Evolutionary conservation across 257 asterid species (phyloP).

Genomic region (Nicotiana otophora): DNA sequence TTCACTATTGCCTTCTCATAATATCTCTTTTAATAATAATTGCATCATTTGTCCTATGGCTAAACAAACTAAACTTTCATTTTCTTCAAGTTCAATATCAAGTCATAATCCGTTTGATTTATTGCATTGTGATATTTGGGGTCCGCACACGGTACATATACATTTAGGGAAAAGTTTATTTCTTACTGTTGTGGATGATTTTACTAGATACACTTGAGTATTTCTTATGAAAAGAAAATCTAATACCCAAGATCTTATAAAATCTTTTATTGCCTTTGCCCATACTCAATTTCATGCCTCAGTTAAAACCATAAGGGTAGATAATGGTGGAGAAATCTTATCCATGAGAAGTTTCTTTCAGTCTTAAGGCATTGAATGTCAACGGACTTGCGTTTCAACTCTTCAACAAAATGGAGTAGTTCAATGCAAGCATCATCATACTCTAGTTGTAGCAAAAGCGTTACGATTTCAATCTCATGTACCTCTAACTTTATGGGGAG

Average conservation of each 20-base stretch:
- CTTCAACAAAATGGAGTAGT: conserved; percentile 8
- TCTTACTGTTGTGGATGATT: conserved; percentile 2
- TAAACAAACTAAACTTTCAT: neutral
- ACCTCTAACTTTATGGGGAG: neutral
- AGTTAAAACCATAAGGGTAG: neutral
- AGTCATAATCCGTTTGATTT: conserved; percentile 2
- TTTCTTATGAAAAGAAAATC: neutral
- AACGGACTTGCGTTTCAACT: neutral
- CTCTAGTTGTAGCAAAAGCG: neutral
- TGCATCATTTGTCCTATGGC: neutral
- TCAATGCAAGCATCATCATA: neutral
- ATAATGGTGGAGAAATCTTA: neutral
- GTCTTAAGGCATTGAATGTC: neutral
- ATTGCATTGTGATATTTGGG: conserved; percentile 15
- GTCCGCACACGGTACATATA: neutral
- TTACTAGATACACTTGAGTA: neutral
- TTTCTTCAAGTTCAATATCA: neutral
- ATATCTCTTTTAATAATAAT: neutral
- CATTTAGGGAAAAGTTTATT: neutral
- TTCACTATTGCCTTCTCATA: neutral
- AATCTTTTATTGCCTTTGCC: neutral
- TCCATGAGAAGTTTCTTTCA: neutral
- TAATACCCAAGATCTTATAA: neutral
- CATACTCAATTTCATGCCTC: neutral
- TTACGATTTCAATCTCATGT: neutral